Conservation (phyloP, 441 rosid genomes). For the Populus hybrid region DNA sequence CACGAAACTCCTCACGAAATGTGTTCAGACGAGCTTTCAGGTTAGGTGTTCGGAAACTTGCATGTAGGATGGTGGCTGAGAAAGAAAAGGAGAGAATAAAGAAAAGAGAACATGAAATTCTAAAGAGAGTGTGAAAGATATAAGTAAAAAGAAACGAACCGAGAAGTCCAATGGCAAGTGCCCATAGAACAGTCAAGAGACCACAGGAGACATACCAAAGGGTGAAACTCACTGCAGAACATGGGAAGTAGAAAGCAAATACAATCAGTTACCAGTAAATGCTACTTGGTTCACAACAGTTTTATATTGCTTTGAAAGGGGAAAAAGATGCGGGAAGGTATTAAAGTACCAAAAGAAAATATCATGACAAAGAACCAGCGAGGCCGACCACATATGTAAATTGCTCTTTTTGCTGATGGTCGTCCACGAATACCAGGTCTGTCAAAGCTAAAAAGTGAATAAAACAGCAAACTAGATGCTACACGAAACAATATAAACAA, state of each 20-base stretch:
- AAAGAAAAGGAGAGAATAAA: conserved; percentile 5
- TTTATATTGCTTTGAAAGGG: neutral
- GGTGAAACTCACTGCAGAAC: conserved; percentile 54
- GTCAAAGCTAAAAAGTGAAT: conserved; percentile 29
- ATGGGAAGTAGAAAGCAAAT: conserved; percentile 3
- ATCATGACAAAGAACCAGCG: conserved; percentile 86
- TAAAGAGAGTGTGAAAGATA: conserved; percentile 6
- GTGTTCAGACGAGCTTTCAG: conserved; percentile 95
- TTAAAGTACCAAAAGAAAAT: conserved; percentile 60
- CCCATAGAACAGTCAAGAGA: conserved; percentile 78
- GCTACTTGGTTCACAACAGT: conserved; percentile 6
- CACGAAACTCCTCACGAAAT: conserved; percentile 94
- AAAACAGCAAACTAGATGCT: conserved; percentile 15
- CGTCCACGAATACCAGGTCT: conserved; percentile 97
- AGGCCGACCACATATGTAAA: conserved; percentile 85
- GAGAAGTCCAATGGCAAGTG: conserved; percentile 75
- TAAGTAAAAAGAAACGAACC: conserved; percentile 48
- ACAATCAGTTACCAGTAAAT: conserved; percentile 6
- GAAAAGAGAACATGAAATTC: neutral
- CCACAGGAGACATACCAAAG: conserved; percentile 92
- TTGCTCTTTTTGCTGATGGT: conserved; percentile 79
- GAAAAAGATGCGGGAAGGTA: neutral
- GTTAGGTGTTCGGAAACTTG: conserved; percentile 93
- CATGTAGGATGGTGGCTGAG: conserved; percentile 81
- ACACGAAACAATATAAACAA: conserved; percentile 13